Conservation (phyloP, 768 basidiomycete genomes). For the Hebeloma cylindrosporum region DNA sequence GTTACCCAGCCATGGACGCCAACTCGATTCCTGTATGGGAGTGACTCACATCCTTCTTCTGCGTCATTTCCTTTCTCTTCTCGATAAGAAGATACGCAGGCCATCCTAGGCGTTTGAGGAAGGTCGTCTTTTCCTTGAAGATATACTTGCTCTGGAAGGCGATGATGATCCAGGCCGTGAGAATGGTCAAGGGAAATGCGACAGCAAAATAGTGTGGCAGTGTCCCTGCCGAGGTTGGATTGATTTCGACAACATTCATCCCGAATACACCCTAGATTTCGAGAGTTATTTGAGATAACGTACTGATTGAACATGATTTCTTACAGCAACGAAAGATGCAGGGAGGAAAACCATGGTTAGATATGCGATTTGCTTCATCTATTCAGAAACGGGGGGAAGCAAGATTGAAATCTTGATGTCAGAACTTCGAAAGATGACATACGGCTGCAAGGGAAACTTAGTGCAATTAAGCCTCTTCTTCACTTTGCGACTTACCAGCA, state of each 20-base stretch:
- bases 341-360: slow-evolving; percentile 54
- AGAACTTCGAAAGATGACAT: not conserved
- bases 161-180: slow-evolving; percentile 52
- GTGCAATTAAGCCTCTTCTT: slow-evolving; percentile 15
- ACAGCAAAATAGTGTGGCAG: slow-evolving; percentile 41
- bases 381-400: slow-evolving; percentile 7
- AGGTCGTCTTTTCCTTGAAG: slow-evolving; percentile 24
- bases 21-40: too few species aligned
- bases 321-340: slow-evolving; percentile 39
- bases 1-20: too few species aligned
- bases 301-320: slow-evolving; percentile 4
- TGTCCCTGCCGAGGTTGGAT: slow-evolving; percentile 32
- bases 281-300: not conserved
- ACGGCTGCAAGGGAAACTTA: slow-evolving; percentile 21
- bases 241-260: slow-evolving; percentile 42
- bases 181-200: slow-evolving; percentile 44
- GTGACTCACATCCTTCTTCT: too few species aligned
- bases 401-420: not conserved
- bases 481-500: slow-evolving; percentile 15
- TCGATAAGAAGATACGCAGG: too few species aligned
- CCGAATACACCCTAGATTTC: slow-evolving; percentile 32
- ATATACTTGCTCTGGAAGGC: slow-evolving; percentile 49
- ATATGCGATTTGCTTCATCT: slow-evolving; percentile 46
- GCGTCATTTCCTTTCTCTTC: too few species aligned
- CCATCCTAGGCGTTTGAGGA: slow-evolving; percentile 36